Conservation (phyloP, 2,329 filamentous ascomycete genomes). For the Sporothrix phasma region DNA sequence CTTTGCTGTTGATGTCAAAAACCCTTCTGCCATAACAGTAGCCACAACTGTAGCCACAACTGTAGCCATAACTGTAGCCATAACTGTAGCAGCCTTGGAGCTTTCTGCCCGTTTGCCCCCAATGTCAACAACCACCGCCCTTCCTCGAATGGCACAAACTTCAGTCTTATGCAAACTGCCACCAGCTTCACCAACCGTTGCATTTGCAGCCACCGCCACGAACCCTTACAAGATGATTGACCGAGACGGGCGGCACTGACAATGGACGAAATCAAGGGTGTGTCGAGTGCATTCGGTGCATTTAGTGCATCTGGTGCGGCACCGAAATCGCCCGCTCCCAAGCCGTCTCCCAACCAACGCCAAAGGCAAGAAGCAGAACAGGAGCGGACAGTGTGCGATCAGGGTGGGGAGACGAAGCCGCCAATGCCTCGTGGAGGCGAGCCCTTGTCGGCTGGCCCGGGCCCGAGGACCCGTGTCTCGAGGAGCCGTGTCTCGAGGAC, state of each 20-base stretch:
- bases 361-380: not conserved
- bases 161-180: not conserved
- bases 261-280: not conserved
- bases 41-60: no score
- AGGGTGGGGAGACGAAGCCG: not conserved
- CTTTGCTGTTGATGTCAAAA: not conserved
- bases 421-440: not conserved
- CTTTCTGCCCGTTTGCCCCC: not conserved
- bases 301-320: no score
- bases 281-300: no score
- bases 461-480: not conserved
- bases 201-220: not conserved
- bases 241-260: not conserved
- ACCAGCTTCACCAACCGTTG: not conserved
- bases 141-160: not conserved
- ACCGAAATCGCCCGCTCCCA: not conserved
- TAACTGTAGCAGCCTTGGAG: not conserved
- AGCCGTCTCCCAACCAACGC: not conserved
- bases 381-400: not conserved
- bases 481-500: not conserved
- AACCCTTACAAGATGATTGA: not conserved
- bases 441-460: not conserved
- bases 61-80: no score
- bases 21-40: no score
- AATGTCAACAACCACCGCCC: not conserved